phyloP scores from a whole-genome alignment of 352 stramenopile genomes.

The Blastocystis sp. region DNA sequence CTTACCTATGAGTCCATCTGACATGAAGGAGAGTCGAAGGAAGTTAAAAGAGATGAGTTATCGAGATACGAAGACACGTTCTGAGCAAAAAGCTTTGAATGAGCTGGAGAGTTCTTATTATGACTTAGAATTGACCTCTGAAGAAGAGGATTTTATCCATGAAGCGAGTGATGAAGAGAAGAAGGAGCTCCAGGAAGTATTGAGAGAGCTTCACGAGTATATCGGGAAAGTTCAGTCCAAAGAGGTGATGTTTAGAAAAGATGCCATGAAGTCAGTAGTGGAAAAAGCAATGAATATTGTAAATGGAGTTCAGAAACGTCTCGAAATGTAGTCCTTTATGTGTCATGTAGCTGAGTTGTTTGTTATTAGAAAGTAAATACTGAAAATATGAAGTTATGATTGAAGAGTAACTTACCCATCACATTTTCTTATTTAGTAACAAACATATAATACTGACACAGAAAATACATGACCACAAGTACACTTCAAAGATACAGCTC shows the following conservation, averaged over 20 bases:
- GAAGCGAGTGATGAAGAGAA: neutral
- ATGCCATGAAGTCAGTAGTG: neutral
- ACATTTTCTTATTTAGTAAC: neutral
- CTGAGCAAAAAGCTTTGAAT: neutral
- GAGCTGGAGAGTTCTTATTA: slow-evolving; percentile 37
- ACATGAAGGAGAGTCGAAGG: neutral
- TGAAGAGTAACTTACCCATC: neutral
- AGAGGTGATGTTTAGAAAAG: neutral
- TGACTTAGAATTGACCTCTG: slow-evolving; percentile 1
- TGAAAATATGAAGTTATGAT: neutral
- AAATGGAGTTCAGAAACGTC: neutral
- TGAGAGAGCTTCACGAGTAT: neutral
- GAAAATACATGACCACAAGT: slow-evolving; percentile 52
- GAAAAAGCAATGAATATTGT: neutral
- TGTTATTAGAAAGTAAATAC: neutral
- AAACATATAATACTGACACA: slow-evolving; percentile 37
- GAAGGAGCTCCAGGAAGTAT: neutral
- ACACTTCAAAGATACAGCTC: neutral
- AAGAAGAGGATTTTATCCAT: neutral
- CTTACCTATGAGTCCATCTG: neutral
- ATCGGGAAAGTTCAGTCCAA: neutral
- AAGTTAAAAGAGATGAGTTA: slow-evolving; percentile 25
- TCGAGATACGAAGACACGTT: neutral
- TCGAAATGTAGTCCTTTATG: neutral
- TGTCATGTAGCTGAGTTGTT: neutral